A percentile compares a stretch with the other conserved stretches of the same genome.
Conservation (phyloP, 805 yeast species). For the Saccharomycopsis javanensis region DNA sequence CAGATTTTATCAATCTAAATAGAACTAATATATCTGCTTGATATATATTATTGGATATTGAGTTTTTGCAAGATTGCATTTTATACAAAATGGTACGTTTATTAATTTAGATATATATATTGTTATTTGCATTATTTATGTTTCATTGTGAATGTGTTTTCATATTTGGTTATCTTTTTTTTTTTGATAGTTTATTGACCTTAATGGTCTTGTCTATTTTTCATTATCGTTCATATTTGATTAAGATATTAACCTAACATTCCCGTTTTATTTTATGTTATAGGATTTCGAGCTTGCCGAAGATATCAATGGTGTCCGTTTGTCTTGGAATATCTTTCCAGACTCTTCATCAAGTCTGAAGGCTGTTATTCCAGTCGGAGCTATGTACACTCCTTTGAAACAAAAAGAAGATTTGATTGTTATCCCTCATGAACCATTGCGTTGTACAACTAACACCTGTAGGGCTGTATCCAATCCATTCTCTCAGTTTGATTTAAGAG, state of each 20-base stretch:
- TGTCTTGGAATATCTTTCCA: conserved; percentile 82
- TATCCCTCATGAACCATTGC: conserved; percentile 77
- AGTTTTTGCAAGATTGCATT: background rate
- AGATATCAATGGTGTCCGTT: conserved; percentile 64
- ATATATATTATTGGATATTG: background rate
- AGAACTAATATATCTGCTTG: background rate
- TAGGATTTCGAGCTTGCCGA: conserved; percentile 50
- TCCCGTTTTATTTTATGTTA: background rate
- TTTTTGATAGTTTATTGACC: too few relatives aligned
- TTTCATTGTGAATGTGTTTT: too few relatives aligned
- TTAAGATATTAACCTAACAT: too few relatives aligned
- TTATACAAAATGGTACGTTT: background rate
- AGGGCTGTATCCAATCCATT: conserved; percentile 81
- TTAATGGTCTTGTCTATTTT: too few relatives aligned
- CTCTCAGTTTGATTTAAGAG: conserved; percentile 66
- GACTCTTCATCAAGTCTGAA: conserved; percentile 81
- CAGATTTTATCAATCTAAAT: background rate
- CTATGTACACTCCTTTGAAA: conserved; percentile 89
- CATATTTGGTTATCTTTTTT: too few relatives aligned
- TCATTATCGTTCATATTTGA: too few relatives aligned
- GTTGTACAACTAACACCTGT: conserved; percentile 70
- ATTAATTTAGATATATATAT: too few relatives aligned
- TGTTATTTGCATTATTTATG: too few relatives aligned
- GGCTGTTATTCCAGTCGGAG: conserved; percentile 89
- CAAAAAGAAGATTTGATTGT: conserved; percentile 65